phyloP scores from a whole-genome alignment of 805 yeast genomes.

The Ogataea methylovora region DNA sequence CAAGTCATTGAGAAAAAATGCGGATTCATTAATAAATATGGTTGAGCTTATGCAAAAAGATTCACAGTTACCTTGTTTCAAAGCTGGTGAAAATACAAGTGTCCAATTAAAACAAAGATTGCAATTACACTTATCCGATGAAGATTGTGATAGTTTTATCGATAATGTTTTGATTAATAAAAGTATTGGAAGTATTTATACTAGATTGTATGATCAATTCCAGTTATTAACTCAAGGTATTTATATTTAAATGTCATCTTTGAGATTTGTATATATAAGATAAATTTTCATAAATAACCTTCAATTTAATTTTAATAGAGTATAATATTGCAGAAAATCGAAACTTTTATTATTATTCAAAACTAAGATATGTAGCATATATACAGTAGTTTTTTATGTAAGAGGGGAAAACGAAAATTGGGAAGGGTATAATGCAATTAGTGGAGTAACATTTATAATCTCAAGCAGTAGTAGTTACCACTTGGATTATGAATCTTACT shows the following conservation, averaged over 20 bases:
- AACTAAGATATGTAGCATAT: not conserved
- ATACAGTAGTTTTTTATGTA: no score
- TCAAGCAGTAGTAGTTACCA: slow-evolving; percentile 24
- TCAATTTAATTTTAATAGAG: not conserved
- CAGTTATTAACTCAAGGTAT: slow-evolving; percentile 95
- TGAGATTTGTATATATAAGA: not conserved
- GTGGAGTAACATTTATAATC: slow-evolving; percentile 7
- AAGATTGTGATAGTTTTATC: slow-evolving; percentile 69
- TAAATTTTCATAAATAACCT: not conserved
- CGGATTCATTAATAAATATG: slow-evolving; percentile 69
- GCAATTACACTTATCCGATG: slow-evolving; percentile 66
- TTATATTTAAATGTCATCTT: slow-evolving; percentile 39
- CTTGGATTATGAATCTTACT: slow-evolving; percentile 32
- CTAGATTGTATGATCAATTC: slow-evolving; percentile 90
- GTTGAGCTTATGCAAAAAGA: slow-evolving; percentile 94
- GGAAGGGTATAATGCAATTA: no score
- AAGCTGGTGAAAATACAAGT: slow-evolving; percentile 78
- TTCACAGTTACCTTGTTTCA: slow-evolving; percentile 85
- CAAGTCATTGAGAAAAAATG: slow-evolving; percentile 60
- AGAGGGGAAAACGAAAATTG: no score
- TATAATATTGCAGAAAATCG: not conserved
- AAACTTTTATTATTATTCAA: not conserved
- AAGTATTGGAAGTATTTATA: slow-evolving; percentile 81
- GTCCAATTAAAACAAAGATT: slow-evolving; percentile 73
- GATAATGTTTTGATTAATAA: slow-evolving; percentile 70